Evolutionary conservation across 805 yeast species (phyloP).

Genomic region (Vanderwaltozyma tropicalis): DNA sequence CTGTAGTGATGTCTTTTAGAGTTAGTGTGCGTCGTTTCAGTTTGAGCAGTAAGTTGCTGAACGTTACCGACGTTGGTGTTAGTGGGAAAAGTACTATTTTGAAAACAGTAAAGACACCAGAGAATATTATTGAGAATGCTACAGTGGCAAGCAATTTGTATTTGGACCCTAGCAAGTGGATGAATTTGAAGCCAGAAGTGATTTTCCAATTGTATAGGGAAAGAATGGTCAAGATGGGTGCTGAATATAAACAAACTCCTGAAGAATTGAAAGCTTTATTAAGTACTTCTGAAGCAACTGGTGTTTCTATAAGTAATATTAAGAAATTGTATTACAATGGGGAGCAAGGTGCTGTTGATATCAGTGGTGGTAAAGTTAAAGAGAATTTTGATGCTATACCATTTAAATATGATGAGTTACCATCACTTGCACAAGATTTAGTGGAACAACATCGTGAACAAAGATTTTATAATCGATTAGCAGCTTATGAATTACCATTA

Average conservation of each 20-base stretch:
- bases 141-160: slow-evolving; percentile 27
- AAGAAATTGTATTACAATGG: slow-evolving; percentile 33
- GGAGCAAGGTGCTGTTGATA: slow-evolving; percentile 33
- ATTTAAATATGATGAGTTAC: slow-evolving; percentile 55
- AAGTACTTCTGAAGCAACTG: slow-evolving; percentile 35
- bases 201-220: slow-evolving; percentile 51
- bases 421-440: slow-evolving; percentile 60
- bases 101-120: not conserved
- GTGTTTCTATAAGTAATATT: slow-evolving; percentile 29
- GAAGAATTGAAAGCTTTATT: slow-evolving; percentile 50
- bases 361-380: slow-evolving; percentile 30
- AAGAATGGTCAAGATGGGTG: slow-evolving; percentile 46
- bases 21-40: not conserved
- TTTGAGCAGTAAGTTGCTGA: no score
- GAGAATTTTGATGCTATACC: slow-evolving; percentile 33
- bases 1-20: not conserved
- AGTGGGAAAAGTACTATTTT: not conserved
- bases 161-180: slow-evolving; percentile 61
- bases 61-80: no score
- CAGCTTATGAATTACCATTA: slow-evolving; percentile 88
- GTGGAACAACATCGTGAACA: slow-evolving; percentile 62
- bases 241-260: slow-evolving; percentile 37
- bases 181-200: slow-evolving; percentile 52
- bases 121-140: not conserved
- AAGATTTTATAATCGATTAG: slow-evolving; percentile 67